phyloP scores from a whole-genome alignment of 179 eudicot genomes.

The Drosera spatulata region DNA sequence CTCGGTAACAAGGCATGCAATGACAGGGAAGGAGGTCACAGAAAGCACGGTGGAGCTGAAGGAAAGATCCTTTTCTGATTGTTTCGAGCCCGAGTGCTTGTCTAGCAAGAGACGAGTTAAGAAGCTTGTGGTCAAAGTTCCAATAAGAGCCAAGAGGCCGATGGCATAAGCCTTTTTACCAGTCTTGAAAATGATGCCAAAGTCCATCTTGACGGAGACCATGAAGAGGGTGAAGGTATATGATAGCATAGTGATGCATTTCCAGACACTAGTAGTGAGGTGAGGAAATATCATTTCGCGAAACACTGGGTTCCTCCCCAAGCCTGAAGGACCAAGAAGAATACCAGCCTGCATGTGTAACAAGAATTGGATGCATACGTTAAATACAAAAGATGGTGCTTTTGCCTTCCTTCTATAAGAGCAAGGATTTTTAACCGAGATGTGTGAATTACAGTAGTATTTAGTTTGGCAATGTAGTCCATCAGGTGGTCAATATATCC shows the following conservation, averaged over 20 bases:
- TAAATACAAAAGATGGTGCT: not conserved
- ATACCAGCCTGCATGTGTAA: slow-evolving; percentile 22
- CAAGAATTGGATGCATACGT: not conserved
- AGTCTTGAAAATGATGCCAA: slow-evolving; percentile 10
- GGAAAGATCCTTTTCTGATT: not conserved
- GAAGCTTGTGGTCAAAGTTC: not conserved
- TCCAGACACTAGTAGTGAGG: slow-evolving; percentile 1
- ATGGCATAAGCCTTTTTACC: slow-evolving; percentile 16
- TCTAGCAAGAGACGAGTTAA: not conserved
- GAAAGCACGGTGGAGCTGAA: slow-evolving; percentile 3
- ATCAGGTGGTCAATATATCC: too few relatives aligned
- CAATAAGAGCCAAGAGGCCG: slow-evolving; percentile 10
- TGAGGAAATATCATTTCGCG: slow-evolving; percentile 8
- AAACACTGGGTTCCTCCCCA: not conserved
- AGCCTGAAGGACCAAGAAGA: slow-evolving; percentile 11
- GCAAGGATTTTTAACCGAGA: too few relatives aligned
- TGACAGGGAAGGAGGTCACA: slow-evolving; percentile 20
- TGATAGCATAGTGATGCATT: slow-evolving; percentile 8
- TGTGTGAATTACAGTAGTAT: too few relatives aligned
- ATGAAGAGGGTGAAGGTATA: slow-evolving; percentile 20
- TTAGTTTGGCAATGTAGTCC: too few relatives aligned
- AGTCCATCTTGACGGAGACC: slow-evolving; percentile 21
- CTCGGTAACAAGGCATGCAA: slow-evolving; percentile 20
- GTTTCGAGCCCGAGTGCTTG: not conserved
- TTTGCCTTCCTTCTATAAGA: too few relatives aligned